A percentile compares a stretch with the other conserved stretches of the same genome.
These are phyloP conservation scores for Trichoderma asperellum DNA, from an alignment of 2,329 filamentous ascomycete species.

Conservation along the genomic window DNA sequence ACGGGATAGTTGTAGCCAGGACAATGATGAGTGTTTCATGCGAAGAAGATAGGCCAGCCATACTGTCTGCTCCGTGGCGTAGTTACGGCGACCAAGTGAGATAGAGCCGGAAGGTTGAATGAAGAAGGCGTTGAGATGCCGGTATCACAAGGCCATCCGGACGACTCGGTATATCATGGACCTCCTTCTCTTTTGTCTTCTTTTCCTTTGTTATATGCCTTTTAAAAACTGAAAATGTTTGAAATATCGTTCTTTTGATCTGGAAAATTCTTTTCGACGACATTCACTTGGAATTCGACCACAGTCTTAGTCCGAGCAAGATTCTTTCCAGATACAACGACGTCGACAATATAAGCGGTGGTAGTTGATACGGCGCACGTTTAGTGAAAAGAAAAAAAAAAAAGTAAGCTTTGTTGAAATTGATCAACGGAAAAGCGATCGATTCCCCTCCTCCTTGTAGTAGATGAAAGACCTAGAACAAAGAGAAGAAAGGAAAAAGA, in stretches of 20 bases:
- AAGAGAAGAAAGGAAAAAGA: neutral
- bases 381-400: neutral
- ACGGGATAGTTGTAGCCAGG: constrained; percentile 56
- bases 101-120: neutral
- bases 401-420: neutral
- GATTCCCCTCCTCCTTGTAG: neutral
- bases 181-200: neutral
- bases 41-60: constrained; percentile 16
- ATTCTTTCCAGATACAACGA: neutral
- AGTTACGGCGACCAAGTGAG: neutral
- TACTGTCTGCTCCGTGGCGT: constrained; percentile 6
- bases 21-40: constrained; percentile 51
- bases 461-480: neutral
- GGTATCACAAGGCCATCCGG: constrained; percentile 26
- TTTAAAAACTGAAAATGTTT: neutral
- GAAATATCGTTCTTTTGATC: neutral
- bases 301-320: neutral
- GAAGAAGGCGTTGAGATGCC: neutral
- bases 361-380: neutral
- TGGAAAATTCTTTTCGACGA: neutral
- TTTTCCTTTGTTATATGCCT: neutral
- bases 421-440: constrained; percentile 21
- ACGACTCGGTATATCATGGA: neutral
- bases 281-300: neutral
- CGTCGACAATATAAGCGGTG: neutral